Evolutionary conservation across 2,329 filamentous ascomycete genomes (phyloP), one percentile per base, ranked within the genome.

Genomic region (Fragosphaeria purpurea): DNA sequence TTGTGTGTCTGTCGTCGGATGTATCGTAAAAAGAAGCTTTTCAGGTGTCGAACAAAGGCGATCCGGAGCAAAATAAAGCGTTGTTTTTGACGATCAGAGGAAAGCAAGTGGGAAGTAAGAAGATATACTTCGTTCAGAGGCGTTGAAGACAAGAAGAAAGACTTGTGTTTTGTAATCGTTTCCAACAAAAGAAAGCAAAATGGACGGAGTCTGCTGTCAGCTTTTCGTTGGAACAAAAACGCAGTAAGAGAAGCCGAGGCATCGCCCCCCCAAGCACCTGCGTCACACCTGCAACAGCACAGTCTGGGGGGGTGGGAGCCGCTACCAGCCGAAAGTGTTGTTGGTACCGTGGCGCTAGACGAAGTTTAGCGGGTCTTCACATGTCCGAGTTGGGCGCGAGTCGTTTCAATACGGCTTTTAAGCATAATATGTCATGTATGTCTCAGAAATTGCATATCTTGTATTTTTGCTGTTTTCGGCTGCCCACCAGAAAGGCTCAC

Each of bases 191-290:
- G 42, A 30, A n/a, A 32, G 44, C 31, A 31, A 41, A 37, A 11
- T 11, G 35, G 11, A 37, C 7, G 11, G 7, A 11, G 7, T 37
- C 35, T 37, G 7, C 7, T 37, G 11, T 7, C 7, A 37, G 11
- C 11, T 11, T 37, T 48, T 51, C 45, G n/a, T 45, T 45, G 47
- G 44, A 47, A 51, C 39, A 47, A 44, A 44, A 38, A 51, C 39
- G 41, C 39, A 44, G 33, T 37, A 35, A 42, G 42, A 34, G 32
- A 46, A 42, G 50, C 52, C 52, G 52, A 54, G 52, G 52, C 46
- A 53, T 44, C 30, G 7, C 32, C 46, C 48, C 48, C 43, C 33
- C 30, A 41, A 37, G 47, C 50, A 52, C 39, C 50, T 52, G 50
- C 46, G 46, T 52, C 50, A 52, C 50, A 41, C 31, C 32, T 41